Base-by-base conservation (phyloP, 768 basidiomycete genomes). In the Hygrocybe coccinea region DNA sequence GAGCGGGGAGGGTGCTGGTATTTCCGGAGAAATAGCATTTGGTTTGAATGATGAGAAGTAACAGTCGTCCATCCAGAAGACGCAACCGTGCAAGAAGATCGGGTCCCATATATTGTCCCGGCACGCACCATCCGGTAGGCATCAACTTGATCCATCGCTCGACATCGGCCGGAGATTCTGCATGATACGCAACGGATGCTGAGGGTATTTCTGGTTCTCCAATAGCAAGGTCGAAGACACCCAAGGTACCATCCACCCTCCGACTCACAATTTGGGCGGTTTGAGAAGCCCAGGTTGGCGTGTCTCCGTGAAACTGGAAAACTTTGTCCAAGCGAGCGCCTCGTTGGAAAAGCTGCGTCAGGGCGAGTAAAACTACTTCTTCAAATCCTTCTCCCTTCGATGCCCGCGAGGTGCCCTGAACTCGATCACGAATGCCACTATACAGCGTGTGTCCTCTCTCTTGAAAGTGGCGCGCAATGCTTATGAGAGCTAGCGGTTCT, bases 261-360 rank as follows among this genome's bases (percentile, higher is more conserved):
- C 36, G 38, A 14, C 15, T 29, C 25, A 50, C 49, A 35, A 50
- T 50, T 2, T 10, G 29, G 33, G 49, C 49, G 17, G 17, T 24
- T 37, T 50, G 49, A 50, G 17, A 29, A 12, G 49, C 49, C 49
- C 49, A 50, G 14, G 12, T 29, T 35, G 38, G 51, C n/a, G 19
- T 41, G n/a, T 19, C 33, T 14, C 38, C 51, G 25, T 52, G 51
- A 41, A 52, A 52, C 21, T 19, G 11, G 51, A 52, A 52, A 25
- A 52, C 38, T 52, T 52, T 12, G 37, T 52, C 51, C 51, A 52
- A 41, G n/a, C 51, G 51, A 52, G 51, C 51, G 29, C 51, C 51
- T 17, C 24, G 51, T 25, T 17, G 39, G 24, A 52, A 52, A 35
- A 41, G 51, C 34, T n/a, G 10, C n/a, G 51, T 52, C 14, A n/a